Evolutionary conservation across 2,329 filamentous ascomycete genomes (phyloP), one percentile per base, ranked within the genome.

Genomic region (Albophoma yamanashiensis): DNA sequence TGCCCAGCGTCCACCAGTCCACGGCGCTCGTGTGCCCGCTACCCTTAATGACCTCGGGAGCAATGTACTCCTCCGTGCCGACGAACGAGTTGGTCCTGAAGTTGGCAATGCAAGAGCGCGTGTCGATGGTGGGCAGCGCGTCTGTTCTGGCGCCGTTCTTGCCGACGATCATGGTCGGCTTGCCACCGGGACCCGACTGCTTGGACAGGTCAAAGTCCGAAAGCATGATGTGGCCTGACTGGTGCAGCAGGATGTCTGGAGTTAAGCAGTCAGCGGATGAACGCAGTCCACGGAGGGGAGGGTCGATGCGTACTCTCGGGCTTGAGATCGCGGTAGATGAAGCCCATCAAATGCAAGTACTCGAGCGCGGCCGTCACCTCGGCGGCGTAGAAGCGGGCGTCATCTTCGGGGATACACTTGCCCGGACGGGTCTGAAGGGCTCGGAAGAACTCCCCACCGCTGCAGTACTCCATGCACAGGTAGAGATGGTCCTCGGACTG

Each of bases 381-480:
- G 42, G 92, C 94, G 9, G 94, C 94, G 70, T 99, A 99, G 73
- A 99, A 99, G 57, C 93, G 85, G 52, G 94, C 94, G 68, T 96
- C 94, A 63, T 99, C 94, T 73, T 99, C 94, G 45, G 92, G 88
- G 57, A 99, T 96, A 70, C 91, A 97, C 77, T 97, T 99, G 68
- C 95, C 95, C 12, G 94, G 94, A 38, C 94, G 86, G 7, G 94
- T 97, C 78, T 99, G 94, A 55, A 99, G 80, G 34, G 94, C 94
- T 73, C 94, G 83, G 81, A 99, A 99, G 78, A 99, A 99, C 75
- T 99, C 94, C 63, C 94, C 94, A 65, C 94, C 94, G 68, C 92
- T 97, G 80, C 94, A 99, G 73, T 99, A 99, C 75, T 99, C 94
- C 94, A 99, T 99, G 74, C 94, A 99, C n/a, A 99, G 82, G 72